Percentiles rank a stretch among this genome's conserved stretches.
These are phyloP conservation scores for Pichia sp. DNA, from an alignment of 1,139 yeast species.

Conservation along the genomic window DNA sequence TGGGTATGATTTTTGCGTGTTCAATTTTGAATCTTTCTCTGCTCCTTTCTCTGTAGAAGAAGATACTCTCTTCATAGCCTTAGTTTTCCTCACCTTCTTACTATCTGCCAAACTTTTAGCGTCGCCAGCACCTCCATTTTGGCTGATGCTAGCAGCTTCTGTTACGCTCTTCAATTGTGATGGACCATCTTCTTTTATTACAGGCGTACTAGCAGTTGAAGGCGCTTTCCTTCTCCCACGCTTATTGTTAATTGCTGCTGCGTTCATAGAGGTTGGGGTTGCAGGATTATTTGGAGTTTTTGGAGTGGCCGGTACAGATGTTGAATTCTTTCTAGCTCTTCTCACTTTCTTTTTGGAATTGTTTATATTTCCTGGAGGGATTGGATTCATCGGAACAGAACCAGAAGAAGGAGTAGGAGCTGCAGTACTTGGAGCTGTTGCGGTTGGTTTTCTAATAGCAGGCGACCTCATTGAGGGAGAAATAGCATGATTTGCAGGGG, in stretches of 20 bases:
- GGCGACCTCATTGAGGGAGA: constrained; percentile 18
- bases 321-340: constrained; percentile 30
- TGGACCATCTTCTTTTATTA: constrained; percentile 28
- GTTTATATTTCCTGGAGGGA: background rate
- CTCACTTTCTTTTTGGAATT: constrained; percentile 22
- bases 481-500: constrained; percentile 5
- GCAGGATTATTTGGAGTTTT: constrained; percentile 30
- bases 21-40: background rate
- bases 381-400: constrained; percentile 22
- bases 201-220: constrained; percentile 24
- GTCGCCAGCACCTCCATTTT: background rate
- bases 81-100: constrained; percentile 1
- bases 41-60: background rate
- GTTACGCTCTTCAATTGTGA: constrained; percentile 16
- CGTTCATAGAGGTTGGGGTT: constrained; percentile 24
- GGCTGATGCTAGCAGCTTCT: constrained; percentile 2
- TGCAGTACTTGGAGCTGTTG: constrained; percentile 18
- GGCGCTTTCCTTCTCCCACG: constrained; percentile 24
- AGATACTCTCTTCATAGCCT: background rate
- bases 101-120: background rate
- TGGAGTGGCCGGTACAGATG: constrained; percentile 34
- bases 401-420: constrained; percentile 22
- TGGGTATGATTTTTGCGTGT: background rate
- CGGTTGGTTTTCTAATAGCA: constrained; percentile 17
- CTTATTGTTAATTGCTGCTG: constrained; percentile 14